Conservation (phyloP, 2,329 filamentous ascomycete species). For the Exophiala xenobiotica region DNA sequence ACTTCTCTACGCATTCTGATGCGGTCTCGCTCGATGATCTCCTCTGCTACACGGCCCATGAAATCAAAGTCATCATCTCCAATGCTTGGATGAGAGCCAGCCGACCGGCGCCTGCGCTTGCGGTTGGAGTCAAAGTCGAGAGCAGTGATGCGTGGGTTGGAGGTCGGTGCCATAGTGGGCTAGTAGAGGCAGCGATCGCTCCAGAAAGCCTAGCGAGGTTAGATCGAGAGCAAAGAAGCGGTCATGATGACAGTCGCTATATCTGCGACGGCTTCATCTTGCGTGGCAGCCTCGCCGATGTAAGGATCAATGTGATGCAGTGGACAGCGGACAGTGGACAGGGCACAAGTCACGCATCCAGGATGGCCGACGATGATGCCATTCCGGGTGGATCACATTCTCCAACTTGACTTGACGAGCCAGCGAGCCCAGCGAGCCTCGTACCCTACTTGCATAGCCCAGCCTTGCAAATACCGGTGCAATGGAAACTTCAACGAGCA, state of each 20-base stretch:
- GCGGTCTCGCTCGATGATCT: constrained; percentile 59
- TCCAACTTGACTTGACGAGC: too few species aligned
- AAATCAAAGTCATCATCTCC: constrained; percentile 44
- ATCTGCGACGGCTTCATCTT: constrained; percentile 8
- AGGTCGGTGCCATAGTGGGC: constrained; percentile 13
- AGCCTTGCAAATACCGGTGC: too few species aligned
- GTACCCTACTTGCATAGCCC: too few species aligned
- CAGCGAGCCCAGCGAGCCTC: too few species aligned
- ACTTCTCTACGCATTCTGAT: constrained; percentile 54
- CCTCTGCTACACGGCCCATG: constrained; percentile 61
- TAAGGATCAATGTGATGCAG: neutral
- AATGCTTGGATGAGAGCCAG: constrained; percentile 27
- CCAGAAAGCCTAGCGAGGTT: neutral
- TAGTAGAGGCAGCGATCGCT: neutral
- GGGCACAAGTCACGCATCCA: too few species aligned
- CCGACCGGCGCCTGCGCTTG: constrained; percentile 23
- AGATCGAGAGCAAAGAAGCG: neutral
- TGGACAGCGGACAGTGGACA: constrained; percentile 4
- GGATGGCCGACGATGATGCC: too few species aligned
- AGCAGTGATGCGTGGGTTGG: constrained; percentile 40
- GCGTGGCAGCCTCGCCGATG: constrained; percentile 1
- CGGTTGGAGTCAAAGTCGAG: constrained; percentile 49
- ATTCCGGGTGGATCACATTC: too few species aligned
- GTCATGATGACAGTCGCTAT: constrained; percentile 9
- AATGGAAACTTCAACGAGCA: too few species aligned